Conservation (phyloP, 768 basidiomycete species). For the Austroboletus eburneus region DNA sequence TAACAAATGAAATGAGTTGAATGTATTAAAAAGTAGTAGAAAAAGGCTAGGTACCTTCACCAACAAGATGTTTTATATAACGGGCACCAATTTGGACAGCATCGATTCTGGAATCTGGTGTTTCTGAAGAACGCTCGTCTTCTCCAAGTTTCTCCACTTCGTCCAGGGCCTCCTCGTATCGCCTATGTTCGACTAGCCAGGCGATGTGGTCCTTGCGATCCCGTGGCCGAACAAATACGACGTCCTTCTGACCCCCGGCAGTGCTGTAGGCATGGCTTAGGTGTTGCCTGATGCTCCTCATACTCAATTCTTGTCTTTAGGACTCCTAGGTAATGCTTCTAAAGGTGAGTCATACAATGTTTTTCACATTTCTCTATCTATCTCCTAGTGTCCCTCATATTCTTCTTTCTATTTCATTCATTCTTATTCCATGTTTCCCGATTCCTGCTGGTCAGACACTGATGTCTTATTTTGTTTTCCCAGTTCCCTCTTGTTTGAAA, state of each 20-base stretch:
- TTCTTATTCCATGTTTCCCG: too few species aligned
- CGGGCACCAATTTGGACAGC: constrained; percentile 74
- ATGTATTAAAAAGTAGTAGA: neutral
- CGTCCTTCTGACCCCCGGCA: constrained; percentile 83
- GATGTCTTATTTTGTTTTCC: too few species aligned
- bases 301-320: too few species aligned
- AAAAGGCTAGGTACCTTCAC: constrained; percentile 53
- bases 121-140: constrained; percentile 28
- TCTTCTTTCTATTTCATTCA: too few species aligned
- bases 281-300: too few species aligned
- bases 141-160: constrained; percentile 65
- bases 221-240: constrained; percentile 82
- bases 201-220: constrained; percentile 87
- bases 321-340: too few species aligned
- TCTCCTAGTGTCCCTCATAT: too few species aligned
- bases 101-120: constrained; percentile 40
- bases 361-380: too few species aligned
- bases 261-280: too few species aligned
- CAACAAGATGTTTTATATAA: constrained; percentile 83
- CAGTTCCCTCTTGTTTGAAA: too few species aligned
- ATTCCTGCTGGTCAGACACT: too few species aligned
- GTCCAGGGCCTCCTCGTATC: constrained; percentile 87
- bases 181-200: constrained; percentile 84
- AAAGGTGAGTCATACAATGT: too few species aligned
- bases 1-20: neutral